Conservation (phyloP, 495 filamentous ascomycete species). For the Baudoinia panamericana region DNA sequence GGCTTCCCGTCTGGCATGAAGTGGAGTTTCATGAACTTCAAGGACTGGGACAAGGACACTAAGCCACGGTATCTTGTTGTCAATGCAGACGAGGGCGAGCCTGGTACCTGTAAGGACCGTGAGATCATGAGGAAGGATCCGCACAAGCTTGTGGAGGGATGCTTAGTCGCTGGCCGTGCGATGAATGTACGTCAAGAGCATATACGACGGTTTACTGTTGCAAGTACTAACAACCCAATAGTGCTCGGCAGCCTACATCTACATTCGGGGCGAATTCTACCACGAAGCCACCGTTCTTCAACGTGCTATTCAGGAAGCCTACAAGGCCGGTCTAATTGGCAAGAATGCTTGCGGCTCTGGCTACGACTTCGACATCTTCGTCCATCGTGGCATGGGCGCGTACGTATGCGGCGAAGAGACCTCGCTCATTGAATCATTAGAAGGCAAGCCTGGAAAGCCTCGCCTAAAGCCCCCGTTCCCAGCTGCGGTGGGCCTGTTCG, state of each 20-base stretch:
- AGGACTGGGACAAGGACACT: slow-evolving; percentile 96
- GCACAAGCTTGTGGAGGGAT: slow-evolving; percentile 96
- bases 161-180: slow-evolving; percentile 65
- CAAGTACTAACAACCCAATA: slow-evolving; percentile 53
- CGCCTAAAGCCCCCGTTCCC: slow-evolving; percentile 98
- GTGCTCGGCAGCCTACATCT: slow-evolving; percentile 95
- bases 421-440: slow-evolving; percentile 90
- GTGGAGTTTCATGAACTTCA: slow-evolving; percentile 99
- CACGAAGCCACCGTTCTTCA: slow-evolving; percentile 91
- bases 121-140: slow-evolving; percentile 99
- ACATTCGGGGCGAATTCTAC: slow-evolving; percentile 98
- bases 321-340: slow-evolving; percentile 81
- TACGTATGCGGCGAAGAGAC: slow-evolving; percentile 98
- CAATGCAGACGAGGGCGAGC: slow-evolving; percentile 97
- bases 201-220: too few species aligned
- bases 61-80: slow-evolving; percentile 93
- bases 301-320: slow-evolving; percentile 92
- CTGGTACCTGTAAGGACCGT: slow-evolving; percentile 97
- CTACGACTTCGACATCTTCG: slow-evolving; percentile 94
- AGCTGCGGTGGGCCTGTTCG: slow-evolving; percentile 90
- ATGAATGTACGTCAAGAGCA: slow-evolving; percentile 18
- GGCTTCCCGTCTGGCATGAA: slow-evolving; percentile 97
- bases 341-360: slow-evolving; percentile 95
- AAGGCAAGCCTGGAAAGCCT: slow-evolving; percentile 97
- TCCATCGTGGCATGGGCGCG: slow-evolving; percentile 93